A percentile compares a stretch with the other conserved stretches of the same genome.
Evolutionary conservation across 176 grass and related monocot genomes (phyloP).

Genomic region (Oryza rufipogon): DNA sequence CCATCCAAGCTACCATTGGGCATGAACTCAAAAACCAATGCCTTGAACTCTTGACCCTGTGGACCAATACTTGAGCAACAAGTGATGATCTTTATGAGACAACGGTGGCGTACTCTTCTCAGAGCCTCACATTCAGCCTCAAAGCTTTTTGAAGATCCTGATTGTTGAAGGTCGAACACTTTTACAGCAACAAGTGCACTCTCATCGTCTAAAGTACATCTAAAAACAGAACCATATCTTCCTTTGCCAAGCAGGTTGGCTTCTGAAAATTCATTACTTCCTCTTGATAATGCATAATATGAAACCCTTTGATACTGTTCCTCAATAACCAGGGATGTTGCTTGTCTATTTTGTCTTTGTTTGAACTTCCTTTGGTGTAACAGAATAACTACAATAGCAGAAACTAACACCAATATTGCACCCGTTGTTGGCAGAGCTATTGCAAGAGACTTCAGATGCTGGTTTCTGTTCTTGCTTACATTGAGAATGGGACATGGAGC

Average conservation of each 20-base stretch:
- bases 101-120: conserved; percentile 38
- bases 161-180: conserved; percentile 38
- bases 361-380: background rate
- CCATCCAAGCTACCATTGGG: conserved; percentile 37
- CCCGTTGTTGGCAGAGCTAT: background rate
- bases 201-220: background rate
- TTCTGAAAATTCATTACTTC: conserved; percentile 32
- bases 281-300: conserved; percentile 23
- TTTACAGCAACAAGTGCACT: background rate
- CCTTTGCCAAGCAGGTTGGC: conserved; percentile 32
- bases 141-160: conserved; percentile 37
- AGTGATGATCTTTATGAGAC: conserved; percentile 45
- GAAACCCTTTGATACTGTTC: conserved; percentile 14
- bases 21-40: conserved; percentile 42
- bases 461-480: background rate
- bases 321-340: background rate
- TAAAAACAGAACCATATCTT: conserved; percentile 33
- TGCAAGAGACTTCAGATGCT: background rate
- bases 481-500: background rate
- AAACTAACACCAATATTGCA: background rate
- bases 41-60: conserved; percentile 43
- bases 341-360: background rate
- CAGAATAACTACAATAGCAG: background rate
- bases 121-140: conserved; percentile 43
- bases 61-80: conserved; percentile 35